Evolutionary conservation across 2,329 filamentous ascomycete genomes (phyloP).

Genomic region (Alternaria ventricosa): DNA sequence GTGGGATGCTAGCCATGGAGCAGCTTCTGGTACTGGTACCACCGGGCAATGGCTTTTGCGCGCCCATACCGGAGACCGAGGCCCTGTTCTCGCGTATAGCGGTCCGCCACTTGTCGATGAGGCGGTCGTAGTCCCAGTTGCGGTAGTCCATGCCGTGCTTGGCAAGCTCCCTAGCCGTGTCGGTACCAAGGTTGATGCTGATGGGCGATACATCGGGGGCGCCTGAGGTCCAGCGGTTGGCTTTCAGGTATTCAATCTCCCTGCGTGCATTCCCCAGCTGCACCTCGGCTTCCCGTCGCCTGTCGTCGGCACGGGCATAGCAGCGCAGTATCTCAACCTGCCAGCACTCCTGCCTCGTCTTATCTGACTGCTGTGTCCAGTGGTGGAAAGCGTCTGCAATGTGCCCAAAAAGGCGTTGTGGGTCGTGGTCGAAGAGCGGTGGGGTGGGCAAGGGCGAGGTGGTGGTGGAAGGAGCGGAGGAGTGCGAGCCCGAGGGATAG

Average conservation of each 20-base stretch:
- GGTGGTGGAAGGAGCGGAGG: slow-evolving; percentile 31
- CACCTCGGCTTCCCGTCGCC: slow-evolving; percentile 44
- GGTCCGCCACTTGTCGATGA: slow-evolving; percentile 50
- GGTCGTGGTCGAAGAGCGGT: slow-evolving; percentile 62
- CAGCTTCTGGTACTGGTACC: slow-evolving; percentile 27
- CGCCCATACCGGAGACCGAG: slow-evolving; percentile 37
- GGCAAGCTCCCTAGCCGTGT: slow-evolving; percentile 49
- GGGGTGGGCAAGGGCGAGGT: slow-evolving; percentile 48
- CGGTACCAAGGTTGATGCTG: slow-evolving; percentile 45
- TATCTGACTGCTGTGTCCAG: slow-evolving; percentile 71
- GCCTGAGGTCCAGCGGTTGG: slow-evolving; percentile 35
- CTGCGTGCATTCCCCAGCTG: slow-evolving; percentile 50
- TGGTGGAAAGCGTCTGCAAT: slow-evolving; percentile 77
- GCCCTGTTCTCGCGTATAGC: slow-evolving; percentile 44
- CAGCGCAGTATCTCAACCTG: slow-evolving; percentile 55
- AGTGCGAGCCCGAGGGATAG: slow-evolving; percentile 37
- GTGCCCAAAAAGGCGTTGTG: slow-evolving; percentile 75
- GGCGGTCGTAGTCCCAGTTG: slow-evolving; percentile 51
- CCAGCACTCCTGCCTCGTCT: slow-evolving; percentile 54
- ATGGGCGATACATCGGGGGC: slow-evolving; percentile 40
- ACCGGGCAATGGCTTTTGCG: slow-evolving; percentile 43
- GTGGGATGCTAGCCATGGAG: slow-evolving; percentile 41
- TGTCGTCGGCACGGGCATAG: slow-evolving; percentile 51
- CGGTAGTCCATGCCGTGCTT: slow-evolving; percentile 47
- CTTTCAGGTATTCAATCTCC: slow-evolving; percentile 52